Percentiles rank a stretch among this genome's conserved stretches.
These are phyloP conservation scores for Leccinum rimulosum DNA, from an alignment of 768 basidiomycete genomes.

Conservation along the genomic window DNA sequence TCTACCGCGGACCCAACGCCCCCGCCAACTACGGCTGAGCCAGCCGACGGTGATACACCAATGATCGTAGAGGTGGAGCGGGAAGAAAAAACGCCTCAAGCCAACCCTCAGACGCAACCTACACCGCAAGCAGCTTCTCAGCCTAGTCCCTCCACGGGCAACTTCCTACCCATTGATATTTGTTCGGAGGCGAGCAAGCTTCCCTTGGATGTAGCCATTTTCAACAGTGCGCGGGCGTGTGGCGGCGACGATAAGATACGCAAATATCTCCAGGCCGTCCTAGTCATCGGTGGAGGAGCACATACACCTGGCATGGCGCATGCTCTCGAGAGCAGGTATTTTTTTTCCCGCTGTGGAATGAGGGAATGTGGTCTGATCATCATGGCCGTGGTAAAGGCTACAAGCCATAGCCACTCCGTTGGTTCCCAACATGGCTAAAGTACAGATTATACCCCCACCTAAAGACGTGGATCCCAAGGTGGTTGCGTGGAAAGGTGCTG, in stretches of 20 bases:
- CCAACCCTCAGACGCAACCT: constrained; percentile 28
- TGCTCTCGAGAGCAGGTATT: constrained; percentile 82
- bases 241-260: constrained; percentile 88
- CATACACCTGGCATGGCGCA: constrained; percentile 80
- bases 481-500: constrained; percentile 93
- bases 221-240: constrained; percentile 85
- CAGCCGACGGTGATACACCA: constrained; percentile 29
- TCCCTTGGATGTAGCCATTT: constrained; percentile 89
- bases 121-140: constrained; percentile 12
- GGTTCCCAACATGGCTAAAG: constrained; percentile 81
- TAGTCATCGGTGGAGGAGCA: constrained; percentile 85
- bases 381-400: constrained; percentile 35
- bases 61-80: constrained; percentile 49
- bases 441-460: constrained; percentile 91
- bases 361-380: constrained; percentile 6
- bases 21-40: constrained; percentile 22
- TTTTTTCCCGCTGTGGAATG: neutral
- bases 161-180: constrained; percentile 64
- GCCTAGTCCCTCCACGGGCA: constrained; percentile 26
- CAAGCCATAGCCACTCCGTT: constrained; percentile 84
- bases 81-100: constrained; percentile 35
- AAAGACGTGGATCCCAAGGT: constrained; percentile 89
- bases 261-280: constrained; percentile 83
- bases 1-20: constrained; percentile 33
- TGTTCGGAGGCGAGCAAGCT: constrained; percentile 84